A percentile compares a stretch with the other conserved stretches of the same genome.
Conservation (phyloP, 2,329 filamentous ascomycete species). For the Chrysoporthe deuterocubensis region DNA sequence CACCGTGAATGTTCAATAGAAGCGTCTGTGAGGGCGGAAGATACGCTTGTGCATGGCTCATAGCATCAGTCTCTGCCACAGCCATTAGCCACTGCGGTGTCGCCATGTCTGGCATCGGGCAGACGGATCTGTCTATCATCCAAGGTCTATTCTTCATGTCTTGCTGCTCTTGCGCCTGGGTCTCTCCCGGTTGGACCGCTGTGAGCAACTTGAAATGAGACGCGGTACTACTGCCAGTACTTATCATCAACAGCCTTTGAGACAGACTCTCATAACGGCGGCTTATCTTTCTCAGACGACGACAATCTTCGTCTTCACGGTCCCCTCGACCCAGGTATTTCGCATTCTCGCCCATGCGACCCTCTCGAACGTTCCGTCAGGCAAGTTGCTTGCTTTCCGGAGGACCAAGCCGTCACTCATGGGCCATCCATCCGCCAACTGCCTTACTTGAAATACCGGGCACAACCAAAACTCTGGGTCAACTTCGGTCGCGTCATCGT, state of each 20-base stretch:
- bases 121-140: too few relatives aligned
- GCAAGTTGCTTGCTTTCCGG: background rate
- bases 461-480: constrained; percentile 6
- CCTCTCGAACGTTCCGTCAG: constrained; percentile 7
- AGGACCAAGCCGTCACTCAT: background rate
- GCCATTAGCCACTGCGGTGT: too few relatives aligned
- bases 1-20: too few relatives aligned
- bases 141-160: too few relatives aligned
- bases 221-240: too few relatives aligned
- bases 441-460: background rate
- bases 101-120: too few relatives aligned
- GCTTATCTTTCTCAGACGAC: background rate
- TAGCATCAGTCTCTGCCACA: too few relatives aligned
- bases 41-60: too few relatives aligned
- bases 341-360: background rate
- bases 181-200: too few relatives aligned
- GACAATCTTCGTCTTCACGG: background rate
- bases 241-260: background rate
- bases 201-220: too few relatives aligned
- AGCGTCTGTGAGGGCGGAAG: too few relatives aligned
- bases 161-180: too few relatives aligned
- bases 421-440: background rate
- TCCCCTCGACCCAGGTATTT: background rate
- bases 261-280: background rate
- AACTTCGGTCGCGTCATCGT: background rate